Base-by-base conservation (phyloP, 2,329 filamentous ascomycete genomes). In the Fusarium ramigenum region DNA sequence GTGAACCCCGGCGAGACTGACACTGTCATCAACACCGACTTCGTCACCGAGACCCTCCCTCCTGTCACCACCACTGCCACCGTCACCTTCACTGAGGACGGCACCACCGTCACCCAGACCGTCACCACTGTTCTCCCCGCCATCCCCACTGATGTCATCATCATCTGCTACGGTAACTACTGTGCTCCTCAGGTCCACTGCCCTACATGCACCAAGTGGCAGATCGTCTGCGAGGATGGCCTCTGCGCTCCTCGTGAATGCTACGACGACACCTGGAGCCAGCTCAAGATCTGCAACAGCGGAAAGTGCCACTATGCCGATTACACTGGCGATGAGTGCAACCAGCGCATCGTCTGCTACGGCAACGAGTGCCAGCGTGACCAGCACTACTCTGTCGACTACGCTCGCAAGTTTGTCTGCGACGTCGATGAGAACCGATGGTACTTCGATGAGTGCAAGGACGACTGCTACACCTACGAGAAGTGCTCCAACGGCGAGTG, bases 291-390 rank as follows among this genome's bases (percentile, higher is more conserved):
- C 74, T 83, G 82, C 80, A 62, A 78, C 21, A 65, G 77, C 7
- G 75, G 78, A 7, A 58, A 77, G 6, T 81, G 77, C 75, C 60
- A 76, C 70, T 80, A 77, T 69, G 78, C 80, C 46, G 70, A 77
- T 65, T 82, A 78, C 78, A 47, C 75, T 23, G 76, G 72, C 9
- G 66, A 77, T 16, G 50, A 78, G 37, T 82, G 80, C 78, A 74
- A 74, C 61, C 80, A 78, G 66, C 82, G 82, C 78, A 69, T 82
- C 57, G 72, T 79, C 75, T 83, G 80, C 80, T 75, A 75, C 67
- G 76, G 78, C 50, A 75, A 72, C 61, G 71, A 79, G 62, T 83
- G 81, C 75, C 64, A 66, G 23, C 60, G 61, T 58, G 70, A 75
- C 32, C 78, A 78, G 71, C 69, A 77, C 57, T 79, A 78, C 76